phyloP scores from a whole-genome alignment of 2,329 filamentous ascomycete genomes.

The Neofusicoccum kwambonambiense region DNA sequence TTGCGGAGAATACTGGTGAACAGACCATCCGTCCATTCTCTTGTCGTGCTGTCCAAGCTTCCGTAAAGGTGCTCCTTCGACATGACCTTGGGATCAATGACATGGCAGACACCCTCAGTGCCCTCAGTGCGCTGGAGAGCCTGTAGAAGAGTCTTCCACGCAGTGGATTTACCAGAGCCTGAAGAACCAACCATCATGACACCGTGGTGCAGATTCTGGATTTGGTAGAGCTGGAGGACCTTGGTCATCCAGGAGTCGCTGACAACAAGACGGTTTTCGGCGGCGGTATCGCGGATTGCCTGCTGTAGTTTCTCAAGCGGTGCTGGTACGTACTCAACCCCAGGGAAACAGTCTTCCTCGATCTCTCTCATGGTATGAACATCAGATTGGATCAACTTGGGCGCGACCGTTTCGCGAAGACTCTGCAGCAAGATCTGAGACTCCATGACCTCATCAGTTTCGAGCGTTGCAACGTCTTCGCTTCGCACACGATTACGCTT shows the following conservation, averaged over 20 bases:
- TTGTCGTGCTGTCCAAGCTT: slow-evolving; percentile 90
- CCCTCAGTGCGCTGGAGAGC: slow-evolving; percentile 88
- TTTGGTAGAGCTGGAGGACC: slow-evolving; percentile 94
- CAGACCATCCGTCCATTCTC: slow-evolving; percentile 97
- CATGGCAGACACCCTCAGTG: slow-evolving; percentile 90
- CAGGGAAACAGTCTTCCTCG: slow-evolving; percentile 84
- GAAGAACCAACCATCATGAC: slow-evolving; percentile 99
- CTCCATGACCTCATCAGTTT: slow-evolving; percentile 72
- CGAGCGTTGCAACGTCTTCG: slow-evolving; percentile 47
- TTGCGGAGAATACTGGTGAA: slow-evolving; percentile 98
- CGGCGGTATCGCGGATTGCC: slow-evolving; percentile 79
- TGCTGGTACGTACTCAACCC: slow-evolving; percentile 87
- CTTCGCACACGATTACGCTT: slow-evolving; percentile 69
- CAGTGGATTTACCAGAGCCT: slow-evolving; percentile 93
- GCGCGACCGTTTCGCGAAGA: slow-evolving; percentile 95
- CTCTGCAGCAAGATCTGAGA: slow-evolving; percentile 99
- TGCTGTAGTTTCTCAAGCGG: slow-evolving; percentile 76
- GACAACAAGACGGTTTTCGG: slow-evolving; percentile 81
- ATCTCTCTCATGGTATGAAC: slow-evolving; percentile 84
- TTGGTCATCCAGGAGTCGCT: slow-evolving; percentile 98
- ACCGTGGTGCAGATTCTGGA: slow-evolving; percentile 96
- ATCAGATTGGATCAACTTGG: slow-evolving; percentile 91
- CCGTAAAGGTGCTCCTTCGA: slow-evolving; percentile 97
- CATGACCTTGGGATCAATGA: slow-evolving; percentile 99
- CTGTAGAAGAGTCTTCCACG: slow-evolving; percentile 89